Conservation (phyloP, 2,329 filamentous ascomycete genomes). For the Coniochaeta sp. region DNA sequence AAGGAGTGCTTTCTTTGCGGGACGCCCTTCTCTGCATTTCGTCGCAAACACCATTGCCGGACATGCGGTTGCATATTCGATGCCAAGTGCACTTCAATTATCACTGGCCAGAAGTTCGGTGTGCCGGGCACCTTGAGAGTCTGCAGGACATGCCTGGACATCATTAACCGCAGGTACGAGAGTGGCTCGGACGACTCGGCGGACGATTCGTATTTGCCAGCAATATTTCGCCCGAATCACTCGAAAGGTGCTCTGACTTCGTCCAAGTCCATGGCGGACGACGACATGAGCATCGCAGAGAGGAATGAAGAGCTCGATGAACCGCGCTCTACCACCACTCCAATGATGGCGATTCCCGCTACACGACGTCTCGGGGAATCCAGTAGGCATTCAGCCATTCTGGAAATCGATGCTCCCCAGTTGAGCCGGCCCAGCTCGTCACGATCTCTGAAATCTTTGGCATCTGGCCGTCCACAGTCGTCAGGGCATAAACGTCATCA, state of each 20-base stretch:
- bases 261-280: slow-evolving; percentile 29
- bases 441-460: slow-evolving; percentile 72
- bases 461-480: slow-evolving; percentile 65
- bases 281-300: slow-evolving; percentile 31
- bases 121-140: slow-evolving; percentile 79
- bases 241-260: slow-evolving; percentile 31
- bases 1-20: slow-evolving; percentile 95
- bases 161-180: slow-evolving; percentile 86
- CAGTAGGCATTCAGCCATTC: slow-evolving; percentile 76
- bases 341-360: slow-evolving; percentile 65
- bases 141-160: slow-evolving; percentile 85
- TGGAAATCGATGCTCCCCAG: slow-evolving; percentile 82
- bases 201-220: slow-evolving; percentile 61
- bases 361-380: slow-evolving; percentile 64
- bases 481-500: slow-evolving; percentile 77
- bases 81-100: slow-evolving; percentile 88
- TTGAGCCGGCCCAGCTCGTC: slow-evolving; percentile 90
- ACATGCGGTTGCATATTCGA: slow-evolving; percentile 98
- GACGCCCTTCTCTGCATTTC: slow-evolving; percentile 84
- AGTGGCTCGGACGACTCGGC: slow-evolving; percentile 84
- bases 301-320: slow-evolving; percentile 37
- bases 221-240: slow-evolving; percentile 51
- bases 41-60: slow-evolving; percentile 93
- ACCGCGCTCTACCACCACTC: slow-evolving; percentile 51
- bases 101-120: slow-evolving; percentile 80